Conservation (phyloP, 108 stramenopile genomes). For the Cyclostephanos tholiformis region DNA sequence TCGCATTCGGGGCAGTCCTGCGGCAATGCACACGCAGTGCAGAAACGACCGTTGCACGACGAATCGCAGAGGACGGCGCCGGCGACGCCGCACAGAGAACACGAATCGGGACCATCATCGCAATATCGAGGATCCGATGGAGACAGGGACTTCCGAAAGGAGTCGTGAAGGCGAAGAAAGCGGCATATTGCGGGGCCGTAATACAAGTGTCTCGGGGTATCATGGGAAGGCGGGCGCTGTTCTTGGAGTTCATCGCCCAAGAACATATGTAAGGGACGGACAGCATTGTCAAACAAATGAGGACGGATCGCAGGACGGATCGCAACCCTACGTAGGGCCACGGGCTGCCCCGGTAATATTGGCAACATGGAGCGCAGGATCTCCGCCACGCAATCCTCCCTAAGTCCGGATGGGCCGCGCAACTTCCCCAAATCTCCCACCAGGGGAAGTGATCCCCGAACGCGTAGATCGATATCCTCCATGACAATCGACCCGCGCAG, state of each 20-base stretch:
- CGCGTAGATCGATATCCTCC: conserved; percentile 36
- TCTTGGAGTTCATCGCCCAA: too few relatives aligned
- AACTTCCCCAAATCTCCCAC: conserved; percentile 1
- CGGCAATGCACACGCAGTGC: conserved; percentile 21
- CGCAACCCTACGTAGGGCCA: neutral
- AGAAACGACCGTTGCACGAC: conserved; percentile 6
- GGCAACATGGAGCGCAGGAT: conserved; percentile 3
- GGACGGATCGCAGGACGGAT: neutral
- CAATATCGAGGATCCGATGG: neutral
- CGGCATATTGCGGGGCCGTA: neutral
- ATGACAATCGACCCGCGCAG: conserved; percentile 22
- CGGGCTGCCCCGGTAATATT: neutral
- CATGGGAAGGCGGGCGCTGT: neutral
- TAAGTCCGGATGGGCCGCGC: conserved; percentile 4
- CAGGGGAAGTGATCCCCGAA: conserved; percentile 13
- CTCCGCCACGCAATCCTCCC: neutral
- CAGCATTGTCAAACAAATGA: too few relatives aligned
- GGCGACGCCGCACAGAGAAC: conserved; percentile 2
- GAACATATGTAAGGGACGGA: too few relatives aligned
- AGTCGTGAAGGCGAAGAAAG: neutral
- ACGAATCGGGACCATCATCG: neutral
- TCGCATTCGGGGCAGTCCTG: conserved; percentile 5
- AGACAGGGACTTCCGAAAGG: neutral
- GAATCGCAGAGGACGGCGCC: neutral
- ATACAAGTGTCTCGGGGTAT: neutral